Conservation (phyloP, 2,329 filamentous ascomycete species). For the Aureobasidium lini region DNA sequence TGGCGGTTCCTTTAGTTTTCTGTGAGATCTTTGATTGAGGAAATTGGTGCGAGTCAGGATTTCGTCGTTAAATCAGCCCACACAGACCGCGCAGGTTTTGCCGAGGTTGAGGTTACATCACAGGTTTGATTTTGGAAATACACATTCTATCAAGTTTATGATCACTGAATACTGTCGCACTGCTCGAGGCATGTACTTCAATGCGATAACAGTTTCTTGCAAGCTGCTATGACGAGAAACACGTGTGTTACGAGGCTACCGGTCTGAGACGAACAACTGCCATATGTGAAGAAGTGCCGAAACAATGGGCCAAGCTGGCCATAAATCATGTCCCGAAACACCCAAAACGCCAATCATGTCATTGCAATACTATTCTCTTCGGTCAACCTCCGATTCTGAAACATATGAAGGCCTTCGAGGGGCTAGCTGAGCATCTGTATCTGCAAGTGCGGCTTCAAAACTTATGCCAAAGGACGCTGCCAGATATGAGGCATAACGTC, state of each 20-base stretch:
- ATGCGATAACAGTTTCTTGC: neutral
- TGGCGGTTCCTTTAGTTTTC: neutral
- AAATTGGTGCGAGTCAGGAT: constrained; percentile 11
- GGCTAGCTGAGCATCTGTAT: constrained; percentile 3
- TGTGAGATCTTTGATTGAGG: constrained; percentile 10
- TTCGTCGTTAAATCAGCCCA: constrained; percentile 5
- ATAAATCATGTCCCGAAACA: neutral
- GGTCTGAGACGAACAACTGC: neutral
- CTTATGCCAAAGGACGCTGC: constrained; percentile 7
- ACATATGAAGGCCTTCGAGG: constrained; percentile 3
- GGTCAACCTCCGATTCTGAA: neutral
- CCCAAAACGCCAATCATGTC: neutral
- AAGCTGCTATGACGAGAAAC: neutral
- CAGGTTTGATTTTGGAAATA: neutral
- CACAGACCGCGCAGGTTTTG: constrained; percentile 6
- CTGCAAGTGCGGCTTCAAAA: constrained; percentile 8
- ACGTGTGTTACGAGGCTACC: neutral
- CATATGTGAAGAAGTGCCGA: neutral
- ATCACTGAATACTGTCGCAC: too few species aligned
- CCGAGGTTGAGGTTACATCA: constrained; percentile 10
- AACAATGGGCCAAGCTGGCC: neutral
- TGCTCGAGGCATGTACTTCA: neutral
- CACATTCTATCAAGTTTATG: neutral
- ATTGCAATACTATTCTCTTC: constrained; percentile 2
- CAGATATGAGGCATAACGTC: constrained; percentile 5